Conservation (phyloP, 2,329 filamentous ascomycete species). For the Microdochium nivale region DNA sequence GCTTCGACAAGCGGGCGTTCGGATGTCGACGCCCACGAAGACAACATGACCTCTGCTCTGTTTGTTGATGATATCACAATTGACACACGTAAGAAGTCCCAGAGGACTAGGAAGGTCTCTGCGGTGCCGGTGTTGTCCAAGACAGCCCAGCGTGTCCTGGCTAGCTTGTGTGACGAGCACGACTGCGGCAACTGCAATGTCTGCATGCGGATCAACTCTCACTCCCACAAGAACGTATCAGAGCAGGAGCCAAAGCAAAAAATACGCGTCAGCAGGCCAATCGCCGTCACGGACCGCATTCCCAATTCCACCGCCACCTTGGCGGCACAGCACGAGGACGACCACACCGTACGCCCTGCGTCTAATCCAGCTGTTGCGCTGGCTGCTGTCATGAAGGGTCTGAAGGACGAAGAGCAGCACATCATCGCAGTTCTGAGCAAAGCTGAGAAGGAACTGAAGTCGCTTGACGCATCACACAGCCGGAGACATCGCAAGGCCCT, state of each 20-base stretch:
- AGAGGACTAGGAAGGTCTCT: slow-evolving; percentile 7
- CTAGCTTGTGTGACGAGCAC: slow-evolving; percentile 41
- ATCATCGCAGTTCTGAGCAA: slow-evolving; percentile 60
- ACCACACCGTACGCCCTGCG: slow-evolving; percentile 54
- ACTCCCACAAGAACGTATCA: slow-evolving; percentile 18
- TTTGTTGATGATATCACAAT: slow-evolving; percentile 51
- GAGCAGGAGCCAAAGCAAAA: slow-evolving; percentile 39
- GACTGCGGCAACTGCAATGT: slow-evolving; percentile 48
- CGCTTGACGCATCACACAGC: slow-evolving; percentile 57
- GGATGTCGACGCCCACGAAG: slow-evolving; percentile 24
- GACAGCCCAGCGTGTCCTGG: slow-evolving; percentile 43
- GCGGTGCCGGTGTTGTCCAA: slow-evolving; percentile 38
- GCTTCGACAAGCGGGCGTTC: slow-evolving; percentile 7
- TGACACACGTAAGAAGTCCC: slow-evolving; percentile 28
- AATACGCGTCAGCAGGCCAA: slow-evolving; percentile 53
- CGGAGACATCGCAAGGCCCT: slow-evolving; percentile 56
- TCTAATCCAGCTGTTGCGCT: slow-evolving; percentile 65
- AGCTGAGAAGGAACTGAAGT: slow-evolving; percentile 54
- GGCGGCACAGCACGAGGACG: slow-evolving; percentile 34
- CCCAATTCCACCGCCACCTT: slow-evolving; percentile 25
- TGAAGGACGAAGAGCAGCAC: slow-evolving; percentile 73
- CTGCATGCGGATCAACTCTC: slow-evolving; percentile 43
- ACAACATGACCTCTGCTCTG: slow-evolving; percentile 51
- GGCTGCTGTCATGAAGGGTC: slow-evolving; percentile 71
- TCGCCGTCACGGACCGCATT: slow-evolving; percentile 56